Conservation (phyloP, 2,329 filamentous ascomycete genomes). For the Acarospora socialis region DNA sequence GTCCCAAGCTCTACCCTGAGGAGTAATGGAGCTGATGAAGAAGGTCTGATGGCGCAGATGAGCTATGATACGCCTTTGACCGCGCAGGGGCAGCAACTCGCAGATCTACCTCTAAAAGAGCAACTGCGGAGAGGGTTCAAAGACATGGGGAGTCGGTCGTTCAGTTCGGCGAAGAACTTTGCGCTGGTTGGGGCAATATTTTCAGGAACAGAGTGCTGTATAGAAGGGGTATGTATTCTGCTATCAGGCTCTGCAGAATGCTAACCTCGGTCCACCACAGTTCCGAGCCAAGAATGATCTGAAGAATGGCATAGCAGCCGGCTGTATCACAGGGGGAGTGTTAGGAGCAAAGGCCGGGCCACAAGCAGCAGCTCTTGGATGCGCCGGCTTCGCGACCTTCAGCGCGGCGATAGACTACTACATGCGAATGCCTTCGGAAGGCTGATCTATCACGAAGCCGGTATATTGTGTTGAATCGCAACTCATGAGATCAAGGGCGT, state of each 20-base stretch:
- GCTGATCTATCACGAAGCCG: too few species aligned
- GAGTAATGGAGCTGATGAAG: neutral
- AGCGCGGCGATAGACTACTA: conserved; percentile 83
- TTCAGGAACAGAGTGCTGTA: conserved; percentile 84
- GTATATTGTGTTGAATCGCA: too few species aligned
- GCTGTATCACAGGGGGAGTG: conserved; percentile 82
- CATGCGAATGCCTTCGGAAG: conserved; percentile 57
- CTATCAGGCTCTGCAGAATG: neutral
- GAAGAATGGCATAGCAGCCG: conserved; percentile 71
- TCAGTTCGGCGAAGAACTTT: conserved; percentile 82
- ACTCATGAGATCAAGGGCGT: too few species aligned
- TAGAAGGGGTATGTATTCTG: conserved; percentile 51
- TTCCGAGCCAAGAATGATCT: conserved; percentile 82
- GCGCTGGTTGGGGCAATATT: conserved; percentile 86
- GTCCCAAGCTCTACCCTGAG: conserved; percentile 4
- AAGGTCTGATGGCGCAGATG: conserved; percentile 58
- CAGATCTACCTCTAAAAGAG: conserved; percentile 61
- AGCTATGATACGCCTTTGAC: conserved; percentile 88
- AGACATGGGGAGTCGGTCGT: conserved; percentile 82
- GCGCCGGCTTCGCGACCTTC: conserved; percentile 87
- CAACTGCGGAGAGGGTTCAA: conserved; percentile 78
- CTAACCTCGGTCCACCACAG: conserved; percentile 3
- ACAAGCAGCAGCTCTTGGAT: conserved; percentile 74
- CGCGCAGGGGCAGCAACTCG: conserved; percentile 38
- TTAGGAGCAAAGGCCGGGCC: conserved; percentile 78